A percentile compares a stretch with the other conserved stretches of the same genome.
phyloP scores from a whole-genome alignment of 331 rosid species.

The Quercus lobata region DNA sequence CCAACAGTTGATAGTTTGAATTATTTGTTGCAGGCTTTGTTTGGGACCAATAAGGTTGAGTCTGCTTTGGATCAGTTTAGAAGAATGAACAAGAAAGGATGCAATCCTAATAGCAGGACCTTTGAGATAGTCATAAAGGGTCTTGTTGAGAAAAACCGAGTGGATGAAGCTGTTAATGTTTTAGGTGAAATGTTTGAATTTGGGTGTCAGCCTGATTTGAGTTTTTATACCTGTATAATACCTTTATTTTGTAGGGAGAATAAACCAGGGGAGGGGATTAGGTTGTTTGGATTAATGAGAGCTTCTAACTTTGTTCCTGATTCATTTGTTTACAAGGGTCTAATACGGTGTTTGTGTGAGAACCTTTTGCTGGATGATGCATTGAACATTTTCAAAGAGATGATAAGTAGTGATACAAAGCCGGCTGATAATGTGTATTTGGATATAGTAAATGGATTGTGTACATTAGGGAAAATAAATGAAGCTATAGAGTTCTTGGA shows the following conservation, averaged over 20 bases:
- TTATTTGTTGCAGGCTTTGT: conserved; percentile 60
- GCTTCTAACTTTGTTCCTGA: conserved; percentile 50
- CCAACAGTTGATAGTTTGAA: conserved; percentile 73
- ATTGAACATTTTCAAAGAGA: conserved; percentile 46
- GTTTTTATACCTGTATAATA: conserved; percentile 50
- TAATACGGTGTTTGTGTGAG: conserved; percentile 57
- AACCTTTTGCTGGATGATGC: conserved; percentile 51
- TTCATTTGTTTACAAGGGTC: conserved; percentile 35
- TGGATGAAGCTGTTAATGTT: conserved; percentile 61
- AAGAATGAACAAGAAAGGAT: conserved; percentile 74
- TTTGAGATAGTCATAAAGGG: conserved; percentile 62
- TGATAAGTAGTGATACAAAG: conserved; percentile 34
- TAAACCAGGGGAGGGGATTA: conserved; percentile 48
- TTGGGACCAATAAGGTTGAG: conserved; percentile 34
- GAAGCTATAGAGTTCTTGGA: conserved; percentile 66
- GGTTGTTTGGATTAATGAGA: conserved; percentile 61
- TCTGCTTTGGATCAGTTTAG: conserved; percentile 76
- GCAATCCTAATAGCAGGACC: conserved; percentile 62
- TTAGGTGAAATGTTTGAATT: conserved; percentile 43
- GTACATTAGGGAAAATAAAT: conserved; percentile 51
- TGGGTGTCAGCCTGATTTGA: conserved; percentile 42
- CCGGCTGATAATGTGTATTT: conserved; percentile 32
- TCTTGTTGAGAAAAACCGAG: conserved; percentile 37
- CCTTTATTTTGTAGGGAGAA: conserved; percentile 71
- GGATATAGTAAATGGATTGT: conserved; percentile 44